A percentile compares a stretch with the other conserved stretches of the same genome.
These are phyloP conservation scores for Kwoniella dejecticola DNA, from an alignment of 768 basidiomycete species.

Conservation along the genomic window DNA sequence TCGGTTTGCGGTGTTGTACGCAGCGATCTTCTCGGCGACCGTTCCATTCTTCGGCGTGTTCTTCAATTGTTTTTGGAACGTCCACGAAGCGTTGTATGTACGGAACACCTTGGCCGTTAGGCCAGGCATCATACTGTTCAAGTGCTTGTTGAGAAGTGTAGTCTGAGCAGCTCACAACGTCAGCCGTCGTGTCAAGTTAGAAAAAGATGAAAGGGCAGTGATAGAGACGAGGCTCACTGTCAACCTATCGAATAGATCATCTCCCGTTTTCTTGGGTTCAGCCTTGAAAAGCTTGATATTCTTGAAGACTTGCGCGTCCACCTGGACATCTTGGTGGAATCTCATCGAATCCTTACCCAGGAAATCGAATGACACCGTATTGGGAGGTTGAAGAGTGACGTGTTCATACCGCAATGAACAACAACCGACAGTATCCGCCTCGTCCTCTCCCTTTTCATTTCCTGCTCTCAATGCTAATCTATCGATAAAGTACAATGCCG, in stretches of 20 bases:
- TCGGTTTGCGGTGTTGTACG: constrained; percentile 96
- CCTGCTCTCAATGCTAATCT: constrained; percentile 94
- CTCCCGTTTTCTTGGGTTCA: constrained; percentile 80
- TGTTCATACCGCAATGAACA: constrained; percentile 97
- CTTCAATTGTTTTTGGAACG: constrained; percentile 89
- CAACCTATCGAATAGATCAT: constrained; percentile 91
- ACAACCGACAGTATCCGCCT: constrained; percentile 98
- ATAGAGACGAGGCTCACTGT: constrained; percentile 67
- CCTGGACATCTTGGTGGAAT: constrained; percentile 79
- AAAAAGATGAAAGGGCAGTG: no score
- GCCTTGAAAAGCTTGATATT: constrained; percentile 94
- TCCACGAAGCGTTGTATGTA: constrained; percentile 97
- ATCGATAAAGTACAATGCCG: constrained; percentile 99
- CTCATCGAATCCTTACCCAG: constrained; percentile 98
- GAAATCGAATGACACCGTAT: constrained; percentile 92
- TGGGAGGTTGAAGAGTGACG: constrained; percentile 84
- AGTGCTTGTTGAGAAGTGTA: constrained; percentile 81
- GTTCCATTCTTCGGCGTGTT: constrained; percentile 69
- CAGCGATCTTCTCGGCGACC: constrained; percentile 92
- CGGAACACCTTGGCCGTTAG: constrained; percentile 99
- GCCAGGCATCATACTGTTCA: constrained; percentile 92
- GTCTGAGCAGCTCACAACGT: no score
- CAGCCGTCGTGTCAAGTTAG: no score
- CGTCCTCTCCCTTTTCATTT: constrained; percentile 99
- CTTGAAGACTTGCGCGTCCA: constrained; percentile 93